Conservation (phyloP, 108 stramenopile species). For the Discostella pseudostelligera region DNA sequence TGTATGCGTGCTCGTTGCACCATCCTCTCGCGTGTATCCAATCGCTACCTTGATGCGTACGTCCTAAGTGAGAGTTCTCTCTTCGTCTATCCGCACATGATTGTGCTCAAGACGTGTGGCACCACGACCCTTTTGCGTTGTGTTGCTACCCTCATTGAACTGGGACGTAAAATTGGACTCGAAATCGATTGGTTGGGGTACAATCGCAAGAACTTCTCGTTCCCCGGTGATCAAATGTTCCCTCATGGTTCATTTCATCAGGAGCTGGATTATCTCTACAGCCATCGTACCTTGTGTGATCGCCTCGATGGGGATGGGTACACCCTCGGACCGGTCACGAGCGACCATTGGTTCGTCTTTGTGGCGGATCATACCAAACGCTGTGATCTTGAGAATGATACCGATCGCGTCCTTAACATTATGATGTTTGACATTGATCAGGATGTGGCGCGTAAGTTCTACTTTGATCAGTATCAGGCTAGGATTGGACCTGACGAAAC, state of each 20-base stretch:
- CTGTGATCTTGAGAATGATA: constrained; percentile 62
- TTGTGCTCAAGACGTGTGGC: constrained; percentile 99
- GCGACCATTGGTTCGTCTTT: constrained; percentile 99
- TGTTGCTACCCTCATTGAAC: constrained; percentile 88
- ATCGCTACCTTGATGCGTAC: constrained; percentile 96
- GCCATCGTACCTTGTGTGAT: constrained; percentile 84
- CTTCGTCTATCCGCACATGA: constrained; percentile 98
- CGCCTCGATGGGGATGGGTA: constrained; percentile 94
- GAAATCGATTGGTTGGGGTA: constrained; percentile 99
- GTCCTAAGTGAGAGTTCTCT: constrained; percentile 94
- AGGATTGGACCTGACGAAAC: constrained; percentile 59
- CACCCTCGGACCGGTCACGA: constrained; percentile 96
- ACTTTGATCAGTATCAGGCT: constrained; percentile 74
- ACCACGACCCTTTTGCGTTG: constrained; percentile 99
- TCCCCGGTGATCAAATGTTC: constrained; percentile 92
- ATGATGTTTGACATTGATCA: constrained; percentile 99
- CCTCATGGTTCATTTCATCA: constrained; percentile 92
- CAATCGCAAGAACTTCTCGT: constrained; percentile 97
- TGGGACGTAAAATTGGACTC: constrained; percentile 83
- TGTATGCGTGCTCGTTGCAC: constrained; percentile 94
- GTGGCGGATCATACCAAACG: constrained; percentile 97
- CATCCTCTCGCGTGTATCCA: constrained; percentile 90
- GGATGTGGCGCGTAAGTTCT: constrained; percentile 83
- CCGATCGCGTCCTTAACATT: constrained; percentile 98
- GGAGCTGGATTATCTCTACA: constrained; percentile 90